A percentile compares a stretch with the other conserved stretches of the same genome.
These are phyloP conservation scores for Penicillium ochrochloron DNA, from an alignment of 495 filamentous ascomycete species.

Conservation along the genomic window DNA sequence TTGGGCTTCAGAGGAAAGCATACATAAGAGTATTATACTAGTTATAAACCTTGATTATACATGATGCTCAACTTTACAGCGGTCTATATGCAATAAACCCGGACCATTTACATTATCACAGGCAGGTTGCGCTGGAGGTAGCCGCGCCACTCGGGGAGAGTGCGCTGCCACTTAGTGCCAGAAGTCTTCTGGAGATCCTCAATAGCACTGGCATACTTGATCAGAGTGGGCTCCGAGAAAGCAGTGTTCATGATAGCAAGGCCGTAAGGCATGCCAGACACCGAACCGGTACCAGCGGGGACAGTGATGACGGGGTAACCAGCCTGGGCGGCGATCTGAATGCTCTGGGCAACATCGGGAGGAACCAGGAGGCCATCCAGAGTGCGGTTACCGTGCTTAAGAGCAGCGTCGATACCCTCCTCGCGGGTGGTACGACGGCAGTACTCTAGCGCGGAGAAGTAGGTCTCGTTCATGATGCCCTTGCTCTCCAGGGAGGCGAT, in stretches of 20 bases:
- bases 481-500: conserved; percentile 61
- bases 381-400: conserved; percentile 50
- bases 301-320: conserved; percentile 75
- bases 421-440: conserved; percentile 61
- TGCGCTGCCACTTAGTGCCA: conserved; percentile 45
- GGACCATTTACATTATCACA: conserved; percentile 38
- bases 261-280: conserved; percentile 71
- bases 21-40: too few species aligned
- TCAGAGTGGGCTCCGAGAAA: conserved; percentile 62
- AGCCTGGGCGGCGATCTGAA: conserved; percentile 58
- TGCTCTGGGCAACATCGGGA: conserved; percentile 66
- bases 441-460: conserved; percentile 66
- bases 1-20: too few species aligned
- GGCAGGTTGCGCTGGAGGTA: conserved; percentile 57
- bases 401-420: conserved; percentile 70
- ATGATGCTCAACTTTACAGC: conserved; percentile 3
- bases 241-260: conserved; percentile 69
- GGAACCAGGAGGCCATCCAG: conserved; percentile 68
- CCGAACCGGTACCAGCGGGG: conserved; percentile 58
- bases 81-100: background rate
- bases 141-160: conserved; percentile 56
- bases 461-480: conserved; percentile 67
- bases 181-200: conserved; percentile 61
- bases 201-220: conserved; percentile 70
- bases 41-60: background rate